Evolutionary conservation across 2,329 filamentous ascomycete genomes (phyloP), one percentile per base, ranked within the genome.

Genomic region (Dactylella cylindrospora): DNA sequence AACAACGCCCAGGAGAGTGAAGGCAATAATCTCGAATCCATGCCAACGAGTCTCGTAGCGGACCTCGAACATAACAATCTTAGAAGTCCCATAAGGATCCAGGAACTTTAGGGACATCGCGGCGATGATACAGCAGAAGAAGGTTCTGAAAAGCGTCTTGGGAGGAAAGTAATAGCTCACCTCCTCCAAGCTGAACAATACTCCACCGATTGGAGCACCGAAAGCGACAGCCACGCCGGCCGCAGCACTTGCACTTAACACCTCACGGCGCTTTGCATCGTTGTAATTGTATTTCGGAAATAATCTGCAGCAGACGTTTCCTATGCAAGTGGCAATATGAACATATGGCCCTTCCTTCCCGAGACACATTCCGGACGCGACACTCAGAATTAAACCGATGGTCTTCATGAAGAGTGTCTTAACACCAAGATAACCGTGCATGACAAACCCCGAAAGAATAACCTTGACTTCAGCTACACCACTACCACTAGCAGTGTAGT

Each of bases 391-490:
- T 39, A 98, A 76, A 10, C 85, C 90, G 12, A 86, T 69, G 0
- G 88, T 87, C 72, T 98, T 98, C 74, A 95, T 80, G 3, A 91
- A 73, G 23, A 98, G 78, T 0, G 93, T 97, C 70, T 86, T 87
- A 31, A 95, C 73, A 68, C 93, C 93, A 5, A 98, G 80, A 71
- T 97, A 97, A 1, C 93, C 91, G 76, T 97, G 93, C 51, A 98
- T 77, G 51, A 98, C 91, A 70, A 97, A 98, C 4, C 93, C 93
- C 69, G 90, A 96, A n/a, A 97, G 80, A 57, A 97, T 97, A 60
- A 97, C 93, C 66, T 93, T 90, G 52, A 97, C 91, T 75, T 98
- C 93, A 5, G 93, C 93, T 9, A 98, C 93, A 68, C 93, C 93
- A 73, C 90, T 95, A 41, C 93, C 93, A 33, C 91, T 91, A 57